Evolutionary conservation across 2,329 filamentous ascomycete genomes (phyloP).

Genomic region (Aspergillus carbonarius): DNA sequence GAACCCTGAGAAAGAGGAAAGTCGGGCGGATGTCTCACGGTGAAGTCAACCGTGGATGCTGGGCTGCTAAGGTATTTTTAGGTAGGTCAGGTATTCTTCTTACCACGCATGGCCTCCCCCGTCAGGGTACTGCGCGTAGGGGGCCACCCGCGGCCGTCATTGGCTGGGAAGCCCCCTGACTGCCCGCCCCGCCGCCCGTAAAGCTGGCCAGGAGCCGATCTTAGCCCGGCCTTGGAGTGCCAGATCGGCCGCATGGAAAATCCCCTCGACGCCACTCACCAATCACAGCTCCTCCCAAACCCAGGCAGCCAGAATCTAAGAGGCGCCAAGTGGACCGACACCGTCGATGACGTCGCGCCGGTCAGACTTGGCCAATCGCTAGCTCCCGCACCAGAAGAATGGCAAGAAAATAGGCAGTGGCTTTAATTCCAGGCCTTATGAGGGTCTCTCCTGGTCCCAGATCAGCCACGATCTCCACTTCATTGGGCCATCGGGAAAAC

Average conservation of each 20-base stretch:
- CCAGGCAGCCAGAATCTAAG: neutral
- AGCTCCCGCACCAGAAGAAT: neutral
- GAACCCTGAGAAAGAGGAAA: neutral
- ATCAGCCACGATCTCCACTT: neutral
- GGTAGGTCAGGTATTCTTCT: neutral
- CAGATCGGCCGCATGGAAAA: neutral
- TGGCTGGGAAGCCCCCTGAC: neutral
- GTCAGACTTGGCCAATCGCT: neutral
- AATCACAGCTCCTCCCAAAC: neutral
- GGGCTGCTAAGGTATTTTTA: neutral
- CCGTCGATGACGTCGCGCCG: neutral
- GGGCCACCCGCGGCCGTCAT: neutral
- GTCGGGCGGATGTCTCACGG: neutral
- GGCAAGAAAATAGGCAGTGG: neutral
- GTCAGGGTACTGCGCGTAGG: neutral
- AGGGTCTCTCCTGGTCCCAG: neutral
- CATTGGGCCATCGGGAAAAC: neutral
- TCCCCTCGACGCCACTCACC: neutral
- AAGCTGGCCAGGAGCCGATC: neutral
- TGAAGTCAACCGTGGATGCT: neutral
- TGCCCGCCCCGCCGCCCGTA: neutral
- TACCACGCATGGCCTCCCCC: neutral
- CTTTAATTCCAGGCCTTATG: neutral
- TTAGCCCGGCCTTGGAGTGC: neutral
- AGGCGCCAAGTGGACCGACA: neutral